Evolutionary conservation across 345 rosid genomes (phyloP), one percentile per base, ranked within the genome.

Genomic region (Boechera divaricarpa): DNA sequence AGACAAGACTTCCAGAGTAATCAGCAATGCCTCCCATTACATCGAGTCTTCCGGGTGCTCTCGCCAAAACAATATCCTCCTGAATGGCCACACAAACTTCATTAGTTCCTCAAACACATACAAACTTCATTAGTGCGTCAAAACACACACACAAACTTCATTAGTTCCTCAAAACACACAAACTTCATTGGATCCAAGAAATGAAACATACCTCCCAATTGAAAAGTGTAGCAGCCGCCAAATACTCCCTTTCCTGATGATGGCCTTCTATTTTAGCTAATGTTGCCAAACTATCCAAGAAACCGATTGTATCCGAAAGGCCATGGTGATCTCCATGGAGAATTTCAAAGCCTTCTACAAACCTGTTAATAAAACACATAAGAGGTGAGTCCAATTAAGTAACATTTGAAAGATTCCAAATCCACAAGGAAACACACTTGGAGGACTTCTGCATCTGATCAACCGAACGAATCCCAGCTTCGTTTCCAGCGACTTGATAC

Each of bases 11-110:
- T 76, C 98, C 98, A 56, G 98, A 93, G 79, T 93, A 93, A 76
- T 93, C 98, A 39, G 98, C 98, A 76, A 93, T 93, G 24, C 98
- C 97, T 63, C 98, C 98, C 97, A 93, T 93, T 57, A 93, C 97
- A 73, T 93, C 98, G 70, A 93, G 78, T 80, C 98, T 86, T 64
- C 98, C 98, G 42, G 98, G 98, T 53, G 98, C 98, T 80, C 97
- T 85, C 11, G 97, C 72, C 75, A 94, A 94, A 79, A 83, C 75
- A 57, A 94, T 85, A 65, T 90, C 94, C 76, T 89, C 96, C 96
- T 91, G 83, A 44, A 64, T 42, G 21, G 48, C 49, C 13, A 56
- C 28, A 81, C 21, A 77, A 56, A 15, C 59, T 24, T 33, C n/a
- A 48, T 58, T 10, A 48, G 26, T 42, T 11, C 5, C n/a, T 11